Evolutionary conservation across 2,329 filamentous ascomycete species (phyloP).

Genomic region (Colletotrichum lentis): DNA sequence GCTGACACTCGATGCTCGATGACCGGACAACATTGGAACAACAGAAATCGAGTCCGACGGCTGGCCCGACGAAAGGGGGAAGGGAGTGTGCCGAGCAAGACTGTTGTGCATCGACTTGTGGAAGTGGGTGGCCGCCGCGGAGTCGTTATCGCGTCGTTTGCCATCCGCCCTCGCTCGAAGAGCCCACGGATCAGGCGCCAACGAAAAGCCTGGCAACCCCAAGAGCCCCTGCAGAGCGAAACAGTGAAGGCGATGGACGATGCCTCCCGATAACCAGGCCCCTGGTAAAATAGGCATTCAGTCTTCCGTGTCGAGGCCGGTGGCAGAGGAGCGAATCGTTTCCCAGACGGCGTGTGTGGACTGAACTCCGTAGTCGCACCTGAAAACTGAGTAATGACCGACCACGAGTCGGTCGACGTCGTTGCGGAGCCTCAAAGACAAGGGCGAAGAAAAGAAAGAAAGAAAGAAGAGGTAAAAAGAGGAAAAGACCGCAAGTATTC

Average conservation of each 20-base stretch:
- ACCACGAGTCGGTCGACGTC: constrained; percentile 1
- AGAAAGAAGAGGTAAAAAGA: background rate
- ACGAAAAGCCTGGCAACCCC: background rate
- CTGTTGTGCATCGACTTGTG: background rate
- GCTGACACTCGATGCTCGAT: background rate
- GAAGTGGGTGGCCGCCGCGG: constrained; percentile 8
- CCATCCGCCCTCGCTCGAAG: background rate
- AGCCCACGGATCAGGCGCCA: background rate
- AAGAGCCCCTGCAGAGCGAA: constrained; percentile 3
- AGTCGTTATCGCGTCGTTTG: background rate
- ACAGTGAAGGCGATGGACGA: constrained; percentile 10
- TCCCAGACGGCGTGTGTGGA: background rate
- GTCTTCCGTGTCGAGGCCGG: background rate
- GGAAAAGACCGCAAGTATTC: background rate
- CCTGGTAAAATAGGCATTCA: constrained; percentile 14
- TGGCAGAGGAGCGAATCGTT: background rate
- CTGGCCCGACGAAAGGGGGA: background rate
- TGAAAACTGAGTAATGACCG: background rate
- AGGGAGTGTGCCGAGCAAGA: background rate
- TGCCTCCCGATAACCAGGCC: constrained; percentile 28
- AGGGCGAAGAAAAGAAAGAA: background rate
- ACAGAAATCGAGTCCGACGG: background rate
- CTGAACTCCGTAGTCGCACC: background rate
- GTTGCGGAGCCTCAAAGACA: constrained; percentile 10
- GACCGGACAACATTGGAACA: background rate